phyloP scores from a whole-genome alignment of 305 asterid species.

The Solanum aculeatissimum region DNA sequence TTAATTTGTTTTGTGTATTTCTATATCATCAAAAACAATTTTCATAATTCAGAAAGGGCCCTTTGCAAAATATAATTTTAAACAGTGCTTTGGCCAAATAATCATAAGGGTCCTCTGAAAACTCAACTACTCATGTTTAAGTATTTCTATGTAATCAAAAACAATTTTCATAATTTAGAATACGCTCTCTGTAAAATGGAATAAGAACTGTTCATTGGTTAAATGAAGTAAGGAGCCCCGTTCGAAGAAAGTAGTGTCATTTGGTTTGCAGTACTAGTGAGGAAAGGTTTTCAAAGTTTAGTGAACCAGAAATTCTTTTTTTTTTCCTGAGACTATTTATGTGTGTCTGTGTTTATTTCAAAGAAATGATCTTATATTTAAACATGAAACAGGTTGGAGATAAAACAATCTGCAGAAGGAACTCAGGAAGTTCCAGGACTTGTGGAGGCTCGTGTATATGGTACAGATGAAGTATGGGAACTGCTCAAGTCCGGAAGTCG shows the following conservation, averaged over 20 bases:
- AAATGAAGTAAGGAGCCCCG: not conserved
- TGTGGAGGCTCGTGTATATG: slow-evolving; percentile 65
- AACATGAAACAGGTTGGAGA: slow-evolving; percentile 59
- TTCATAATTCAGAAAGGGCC: not conserved
- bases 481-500: slow-evolving; percentile 70
- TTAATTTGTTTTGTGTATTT: not conserved
- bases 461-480: slow-evolving; percentile 79
- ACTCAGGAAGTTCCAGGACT: slow-evolving; percentile 98
- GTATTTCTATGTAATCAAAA: not conserved
- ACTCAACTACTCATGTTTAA: not conserved
- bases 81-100: not conserved
- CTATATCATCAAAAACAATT: not conserved
- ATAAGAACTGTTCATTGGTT: not conserved
- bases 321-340: not conserved
- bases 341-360: not conserved
- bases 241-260: not conserved
- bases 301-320: not conserved
- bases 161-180: not conserved
- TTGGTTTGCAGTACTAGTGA: not conserved
- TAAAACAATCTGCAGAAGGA: slow-evolving; percentile 96
- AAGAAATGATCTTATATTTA: slow-evolving; percentile 1
- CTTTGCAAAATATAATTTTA: not conserved
- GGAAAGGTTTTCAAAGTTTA: not conserved
- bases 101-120: not conserved
- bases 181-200: not conserved